A percentile compares a stretch with the other conserved stretches of the same genome.
Conservation (phyloP, 306 rosid genomes). For the Cicer chorassanicum region DNA sequence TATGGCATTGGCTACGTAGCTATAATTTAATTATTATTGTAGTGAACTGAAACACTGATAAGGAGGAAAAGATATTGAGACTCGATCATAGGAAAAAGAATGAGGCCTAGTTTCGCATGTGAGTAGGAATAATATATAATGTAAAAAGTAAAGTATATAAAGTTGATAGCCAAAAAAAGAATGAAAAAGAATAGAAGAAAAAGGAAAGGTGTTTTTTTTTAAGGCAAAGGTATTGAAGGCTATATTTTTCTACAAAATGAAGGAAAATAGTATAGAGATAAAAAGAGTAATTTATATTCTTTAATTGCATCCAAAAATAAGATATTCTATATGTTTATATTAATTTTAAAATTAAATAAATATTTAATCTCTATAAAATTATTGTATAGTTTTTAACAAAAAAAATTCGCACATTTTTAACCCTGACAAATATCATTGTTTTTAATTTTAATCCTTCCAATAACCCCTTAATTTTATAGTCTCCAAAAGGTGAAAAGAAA, state of each 20-base stretch:
- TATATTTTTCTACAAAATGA: slow-evolving; percentile 33
- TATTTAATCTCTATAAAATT: too few species aligned
- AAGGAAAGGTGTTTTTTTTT: slow-evolving; percentile 25
- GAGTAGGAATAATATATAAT: background rate
- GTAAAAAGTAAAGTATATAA: slow-evolving; percentile 28
- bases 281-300: slow-evolving; percentile 30
- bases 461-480: background rate
- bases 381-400: too few species aligned
- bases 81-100: background rate
- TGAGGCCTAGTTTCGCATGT: slow-evolving; percentile 28
- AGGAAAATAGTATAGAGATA: background rate
- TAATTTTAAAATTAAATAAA: background rate
- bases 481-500: background rate
- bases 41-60: background rate
- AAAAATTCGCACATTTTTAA: too few species aligned
- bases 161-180: slow-evolving; percentile 30
- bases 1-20: slow-evolving; percentile 35
- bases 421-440: too few species aligned
- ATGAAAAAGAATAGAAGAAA: slow-evolving; percentile 24
- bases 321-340: background rate
- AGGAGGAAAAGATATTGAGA: slow-evolving; percentile 10
- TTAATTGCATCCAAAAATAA: background rate
- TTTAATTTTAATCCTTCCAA: too few species aligned
- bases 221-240: background rate
- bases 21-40: slow-evolving; percentile 8